phyloP scores from a whole-genome alignment of 495 filamentous ascomycete genomes.

The Penicillium cataractarum region DNA sequence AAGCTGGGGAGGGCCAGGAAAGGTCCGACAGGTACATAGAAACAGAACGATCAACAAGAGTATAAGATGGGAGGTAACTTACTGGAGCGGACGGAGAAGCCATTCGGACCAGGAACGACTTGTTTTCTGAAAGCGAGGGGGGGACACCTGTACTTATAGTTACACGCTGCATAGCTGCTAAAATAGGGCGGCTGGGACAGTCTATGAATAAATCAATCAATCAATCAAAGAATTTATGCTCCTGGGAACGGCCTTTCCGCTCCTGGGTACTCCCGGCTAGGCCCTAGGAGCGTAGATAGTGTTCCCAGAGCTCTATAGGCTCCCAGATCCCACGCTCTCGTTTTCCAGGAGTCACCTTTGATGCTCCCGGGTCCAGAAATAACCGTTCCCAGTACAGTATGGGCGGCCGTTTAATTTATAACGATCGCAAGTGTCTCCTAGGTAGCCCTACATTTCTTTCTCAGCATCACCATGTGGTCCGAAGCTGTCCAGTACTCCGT shows the following conservation, averaged over 20 bases:
- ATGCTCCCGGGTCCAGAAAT: too few species aligned
- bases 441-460: too few species aligned
- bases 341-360: too few species aligned
- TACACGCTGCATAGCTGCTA: conserved; percentile 21
- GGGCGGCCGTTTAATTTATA: too few species aligned
- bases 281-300: too few species aligned
- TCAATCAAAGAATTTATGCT: conserved; percentile 6
- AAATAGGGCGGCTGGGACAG: conserved; percentile 20
- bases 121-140: conserved; percentile 21
- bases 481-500: too few species aligned
- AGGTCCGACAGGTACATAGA: conserved; percentile 16
- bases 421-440: too few species aligned
- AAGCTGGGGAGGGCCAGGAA: conserved; percentile 18
- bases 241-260: neutral
- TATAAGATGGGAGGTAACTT: conserved; percentile 7
- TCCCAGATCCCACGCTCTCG: too few species aligned
- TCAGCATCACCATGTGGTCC: too few species aligned
- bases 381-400: too few species aligned
- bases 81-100: conserved; percentile 14
- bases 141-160: conserved; percentile 26
- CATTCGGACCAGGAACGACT: conserved; percentile 16
- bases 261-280: too few species aligned
- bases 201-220: conserved; percentile 23
- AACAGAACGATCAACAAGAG: conserved; percentile 15
- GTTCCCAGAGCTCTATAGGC: too few species aligned